Base-by-base conservation (phyloP, 1,284 basidiomycete genomes). In the Ceratobasidium sp. region DNA sequence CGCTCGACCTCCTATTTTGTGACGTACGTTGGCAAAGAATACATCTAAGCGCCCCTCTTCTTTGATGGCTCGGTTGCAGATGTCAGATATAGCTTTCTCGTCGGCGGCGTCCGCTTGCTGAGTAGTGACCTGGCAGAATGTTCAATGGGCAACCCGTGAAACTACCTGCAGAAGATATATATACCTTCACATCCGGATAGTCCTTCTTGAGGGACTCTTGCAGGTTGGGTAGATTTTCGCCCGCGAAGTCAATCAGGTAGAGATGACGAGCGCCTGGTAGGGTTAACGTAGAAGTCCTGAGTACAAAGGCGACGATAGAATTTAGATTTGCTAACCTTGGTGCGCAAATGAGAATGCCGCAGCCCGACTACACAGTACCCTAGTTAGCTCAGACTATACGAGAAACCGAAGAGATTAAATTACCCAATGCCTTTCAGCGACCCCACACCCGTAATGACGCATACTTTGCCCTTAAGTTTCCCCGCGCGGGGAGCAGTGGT, bases 21-120 rank as follows among this genome's bases (percentile, higher is more conserved):
- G 27, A 79, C 88, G 78, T 79, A 94, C 95, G 80, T 98, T 98
- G 48, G 96, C 96, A 81, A 96, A 98, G 86, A 97, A 98, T 78
- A 97, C 91, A 79, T 98, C 97, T 19, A 98, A 86, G 60, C 90
- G 88, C 1, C 95, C 95, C 79, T 96, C 91, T 77, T 98, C 95
- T 50, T 87, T 81, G 19, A 96, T 79, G 1, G 92, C 93, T 76
- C 86, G 89, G 75, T 92, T 84, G 82, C 95, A 94, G 1, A 96
- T 81, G 2, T 82, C 83, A 41, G 87, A 85, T 76, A 98, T 91
- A 17, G 91, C 87, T n/a, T 83, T 79, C 75, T 96, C 91, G 79
- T 95, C 90, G 15, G 95, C 90, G 7, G 95, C 95, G 80, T 98
- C 96, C 15, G 89, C 95, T 81, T 91, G 87, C 45, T 92, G 80